Evolutionary conservation across 2,329 filamentous ascomycete genomes (phyloP).

Genomic region (Trichophyton equinum): DNA sequence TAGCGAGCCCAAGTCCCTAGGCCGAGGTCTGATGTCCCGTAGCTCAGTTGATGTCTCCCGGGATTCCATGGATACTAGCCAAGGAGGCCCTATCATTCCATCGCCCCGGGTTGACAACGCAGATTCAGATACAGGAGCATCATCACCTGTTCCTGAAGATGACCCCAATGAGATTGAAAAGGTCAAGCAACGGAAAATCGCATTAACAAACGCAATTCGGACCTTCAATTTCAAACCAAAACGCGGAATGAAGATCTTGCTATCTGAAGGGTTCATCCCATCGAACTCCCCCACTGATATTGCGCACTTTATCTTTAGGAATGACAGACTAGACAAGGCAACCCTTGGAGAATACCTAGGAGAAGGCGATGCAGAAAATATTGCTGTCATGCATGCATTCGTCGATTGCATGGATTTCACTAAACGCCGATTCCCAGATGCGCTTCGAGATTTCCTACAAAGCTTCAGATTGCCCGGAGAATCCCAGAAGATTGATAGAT

Average conservation of each 20-base stretch:
- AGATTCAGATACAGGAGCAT: slow-evolving; percentile 46
- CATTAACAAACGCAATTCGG: slow-evolving; percentile 72
- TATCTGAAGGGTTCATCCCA: slow-evolving; percentile 76
- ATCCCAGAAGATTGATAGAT: slow-evolving; percentile 96
- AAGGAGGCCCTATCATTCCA: slow-evolving; percentile 36
- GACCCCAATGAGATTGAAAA: slow-evolving; percentile 91
- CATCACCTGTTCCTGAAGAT: slow-evolving; percentile 63
- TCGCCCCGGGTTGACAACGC: slow-evolving; percentile 47
- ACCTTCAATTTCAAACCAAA: slow-evolving; percentile 99
- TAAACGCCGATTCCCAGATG: slow-evolving; percentile 83
- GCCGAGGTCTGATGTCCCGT: slow-evolving; percentile 21
- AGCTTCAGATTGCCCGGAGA: slow-evolving; percentile 91
- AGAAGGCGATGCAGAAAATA: slow-evolving; percentile 83
- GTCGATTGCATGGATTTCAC: slow-evolving; percentile 91
- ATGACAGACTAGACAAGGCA: slow-evolving; percentile 79
- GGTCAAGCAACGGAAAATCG: slow-evolving; percentile 87
- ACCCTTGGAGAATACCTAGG: slow-evolving; percentile 89
- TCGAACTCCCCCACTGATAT: slow-evolving; percentile 70
- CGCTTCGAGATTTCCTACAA: slow-evolving; percentile 80
- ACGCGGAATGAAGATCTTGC: slow-evolving; percentile 69
- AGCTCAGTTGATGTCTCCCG: slow-evolving; percentile 49
- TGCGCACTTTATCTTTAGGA: slow-evolving; percentile 65
- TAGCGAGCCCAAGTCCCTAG: slow-evolving; percentile 31
- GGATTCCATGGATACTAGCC: slow-evolving; percentile 59
- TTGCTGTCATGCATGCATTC: slow-evolving; percentile 97